Percentiles rank a stretch among this genome's conserved stretches.
Evolutionary conservation across 73 alveolate species (phyloP).

Genomic region (Uronychia setigera): DNA sequence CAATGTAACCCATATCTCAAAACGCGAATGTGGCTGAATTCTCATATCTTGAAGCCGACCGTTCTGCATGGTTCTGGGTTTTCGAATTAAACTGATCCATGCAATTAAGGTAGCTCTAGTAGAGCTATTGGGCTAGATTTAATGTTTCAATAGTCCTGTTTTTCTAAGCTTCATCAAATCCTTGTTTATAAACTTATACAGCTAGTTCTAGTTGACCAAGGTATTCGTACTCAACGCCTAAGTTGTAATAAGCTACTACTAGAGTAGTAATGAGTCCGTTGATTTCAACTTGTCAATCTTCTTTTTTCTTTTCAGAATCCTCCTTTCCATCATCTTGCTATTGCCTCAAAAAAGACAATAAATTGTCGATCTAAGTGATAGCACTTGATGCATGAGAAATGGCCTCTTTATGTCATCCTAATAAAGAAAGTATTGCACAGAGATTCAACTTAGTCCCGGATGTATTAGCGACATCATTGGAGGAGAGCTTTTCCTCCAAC

Average conservation of each 20-base stretch:
- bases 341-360: not conserved
- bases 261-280: conserved; percentile 13
- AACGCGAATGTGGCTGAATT: not conserved
- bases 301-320: not conserved
- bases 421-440: conserved; percentile 61
- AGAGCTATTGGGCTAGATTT: not conserved
- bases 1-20: too few relatives aligned
- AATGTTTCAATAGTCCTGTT: not conserved
- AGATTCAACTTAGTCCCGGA: conserved; percentile 78
- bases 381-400: conserved; percentile 3
- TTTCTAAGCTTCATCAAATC: not conserved
- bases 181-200: not conserved
- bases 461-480: conserved; percentile 49
- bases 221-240: conserved; percentile 80
- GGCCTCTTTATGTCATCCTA: conserved; percentile 27
- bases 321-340: too few relatives aligned
- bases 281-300: not conserved
- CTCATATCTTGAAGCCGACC: not conserved
- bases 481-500: conserved; percentile 37
- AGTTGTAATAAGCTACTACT: conserved; percentile 77
- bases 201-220: not conserved
- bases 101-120: not conserved
- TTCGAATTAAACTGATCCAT: not conserved
- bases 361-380: not conserved
- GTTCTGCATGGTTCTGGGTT: not conserved